phyloP scores from a whole-genome alignment of 106 monocot species.

The Dactylorhiza incarnata region DNA sequence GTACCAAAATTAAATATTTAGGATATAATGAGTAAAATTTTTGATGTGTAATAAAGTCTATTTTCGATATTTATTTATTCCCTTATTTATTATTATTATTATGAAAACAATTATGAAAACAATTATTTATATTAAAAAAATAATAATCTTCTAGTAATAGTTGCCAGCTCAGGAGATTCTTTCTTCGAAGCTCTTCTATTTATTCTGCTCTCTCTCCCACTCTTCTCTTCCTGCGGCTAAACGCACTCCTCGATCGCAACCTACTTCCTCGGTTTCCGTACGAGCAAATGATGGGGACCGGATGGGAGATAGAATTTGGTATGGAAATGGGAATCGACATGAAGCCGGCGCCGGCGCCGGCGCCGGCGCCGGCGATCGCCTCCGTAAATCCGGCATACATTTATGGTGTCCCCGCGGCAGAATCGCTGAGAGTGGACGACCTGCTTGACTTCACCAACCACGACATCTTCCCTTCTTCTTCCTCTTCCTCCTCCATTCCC shows the following conservation, averaged over 20 bases:
- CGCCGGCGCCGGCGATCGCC: background rate
- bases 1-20: too few species aligned
- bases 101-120: too few species aligned
- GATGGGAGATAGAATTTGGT: constrained; percentile 40
- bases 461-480: constrained; percentile 22
- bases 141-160: too few species aligned
- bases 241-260: background rate
- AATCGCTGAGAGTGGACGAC: constrained; percentile 51
- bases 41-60: too few species aligned
- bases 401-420: constrained; percentile 38
- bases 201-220: too few species aligned
- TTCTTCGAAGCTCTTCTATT: too few species aligned
- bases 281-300: constrained; percentile 22
- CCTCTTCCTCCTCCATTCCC: background rate
- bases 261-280: background rate
- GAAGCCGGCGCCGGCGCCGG: background rate
- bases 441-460: constrained; percentile 72
- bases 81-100: too few species aligned
- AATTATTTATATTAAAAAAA: too few species aligned
- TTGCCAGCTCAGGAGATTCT: too few species aligned
- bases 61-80: too few species aligned
- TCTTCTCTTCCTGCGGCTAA: too few species aligned
- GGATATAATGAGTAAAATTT: too few species aligned
- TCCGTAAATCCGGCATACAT: constrained; percentile 14
- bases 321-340: background rate